Evolutionary conservation across 805 yeast genomes (phyloP).

Genomic region (Saturnispora gosingensis): DNA sequence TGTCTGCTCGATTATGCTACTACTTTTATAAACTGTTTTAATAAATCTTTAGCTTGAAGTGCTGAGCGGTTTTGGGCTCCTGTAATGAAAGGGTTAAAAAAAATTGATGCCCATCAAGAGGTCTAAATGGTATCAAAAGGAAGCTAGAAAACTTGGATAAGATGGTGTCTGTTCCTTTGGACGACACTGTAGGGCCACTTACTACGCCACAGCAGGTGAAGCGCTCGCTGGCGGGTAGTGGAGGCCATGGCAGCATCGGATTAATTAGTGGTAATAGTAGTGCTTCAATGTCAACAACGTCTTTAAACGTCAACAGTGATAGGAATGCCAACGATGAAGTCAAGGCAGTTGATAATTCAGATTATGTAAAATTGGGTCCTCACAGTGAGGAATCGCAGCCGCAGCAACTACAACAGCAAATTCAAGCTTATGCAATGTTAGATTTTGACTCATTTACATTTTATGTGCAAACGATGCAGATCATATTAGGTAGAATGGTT

Average conservation of each 20-base stretch:
- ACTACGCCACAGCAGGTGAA: slow-evolving; percentile 9
- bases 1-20: background rate
- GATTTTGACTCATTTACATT: slow-evolving; percentile 92
- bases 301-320: background rate
- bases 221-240: slow-evolving; percentile 7
- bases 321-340: background rate
- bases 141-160: background rate
- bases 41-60: background rate
- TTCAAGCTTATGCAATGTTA: slow-evolving; percentile 61
- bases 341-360: background rate
- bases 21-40: background rate
- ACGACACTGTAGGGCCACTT: slow-evolving; percentile 3
- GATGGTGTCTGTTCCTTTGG: slow-evolving; percentile 4
- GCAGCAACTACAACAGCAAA: slow-evolving; percentile 23
- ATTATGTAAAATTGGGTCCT: background rate
- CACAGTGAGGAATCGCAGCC: slow-evolving; percentile 14
- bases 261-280: background rate
- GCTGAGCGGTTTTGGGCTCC: background rate
- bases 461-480: slow-evolving; percentile 93
- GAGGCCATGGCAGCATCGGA: background rate
- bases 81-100: background rate
- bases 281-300: background rate
- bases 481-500: slow-evolving; percentile 81
- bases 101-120: background rate
- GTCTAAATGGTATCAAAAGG: background rate